Evolutionary conservation across 805 yeast species (phyloP).

Genomic region (Monosporozyma aerobia): DNA sequence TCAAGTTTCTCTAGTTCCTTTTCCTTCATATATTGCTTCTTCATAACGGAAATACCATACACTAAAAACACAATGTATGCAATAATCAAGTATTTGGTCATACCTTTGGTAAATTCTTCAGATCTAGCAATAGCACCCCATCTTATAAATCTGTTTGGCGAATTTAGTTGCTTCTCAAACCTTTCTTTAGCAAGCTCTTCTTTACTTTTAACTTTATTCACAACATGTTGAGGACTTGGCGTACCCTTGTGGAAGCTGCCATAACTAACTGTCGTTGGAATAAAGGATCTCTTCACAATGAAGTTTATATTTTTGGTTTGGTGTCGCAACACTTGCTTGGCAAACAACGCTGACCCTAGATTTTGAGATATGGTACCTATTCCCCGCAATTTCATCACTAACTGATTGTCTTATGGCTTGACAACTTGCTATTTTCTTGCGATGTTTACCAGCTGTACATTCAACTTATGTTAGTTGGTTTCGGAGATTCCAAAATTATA

Average conservation of each 20-base stretch:
- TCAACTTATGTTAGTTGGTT: not conserved
- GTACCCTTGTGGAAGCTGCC: not conserved
- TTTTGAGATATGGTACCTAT: not conserved
- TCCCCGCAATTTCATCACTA: not conserved
- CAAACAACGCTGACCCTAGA: not conserved
- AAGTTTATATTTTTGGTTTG: not conserved
- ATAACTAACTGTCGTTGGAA: not conserved
- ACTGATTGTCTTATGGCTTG: not conserved
- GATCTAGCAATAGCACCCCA: slow-evolving; percentile 49
- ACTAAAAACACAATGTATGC: slow-evolving; percentile 47
- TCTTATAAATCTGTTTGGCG: slow-evolving; percentile 32
- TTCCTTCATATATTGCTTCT: slow-evolving; percentile 57
- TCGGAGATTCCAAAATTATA: not conserved
- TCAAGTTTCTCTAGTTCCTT: slow-evolving; percentile 42
- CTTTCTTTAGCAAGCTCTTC: slow-evolving; percentile 27
- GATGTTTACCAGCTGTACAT: not conserved
- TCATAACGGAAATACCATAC: slow-evolving; percentile 57
- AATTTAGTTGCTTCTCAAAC: slow-evolving; percentile 27
- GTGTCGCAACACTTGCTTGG: not conserved
- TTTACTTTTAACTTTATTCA: slow-evolving; percentile 19
- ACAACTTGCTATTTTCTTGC: not conserved
- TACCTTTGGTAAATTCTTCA: slow-evolving; percentile 47
- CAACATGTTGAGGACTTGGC: not conserved
- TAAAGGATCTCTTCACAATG: not conserved
- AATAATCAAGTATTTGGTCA: slow-evolving; percentile 57